phyloP scores from a whole-genome alignment of 495 filamentous ascomycete genomes.

The Annulohypoxylon stygium region DNA sequence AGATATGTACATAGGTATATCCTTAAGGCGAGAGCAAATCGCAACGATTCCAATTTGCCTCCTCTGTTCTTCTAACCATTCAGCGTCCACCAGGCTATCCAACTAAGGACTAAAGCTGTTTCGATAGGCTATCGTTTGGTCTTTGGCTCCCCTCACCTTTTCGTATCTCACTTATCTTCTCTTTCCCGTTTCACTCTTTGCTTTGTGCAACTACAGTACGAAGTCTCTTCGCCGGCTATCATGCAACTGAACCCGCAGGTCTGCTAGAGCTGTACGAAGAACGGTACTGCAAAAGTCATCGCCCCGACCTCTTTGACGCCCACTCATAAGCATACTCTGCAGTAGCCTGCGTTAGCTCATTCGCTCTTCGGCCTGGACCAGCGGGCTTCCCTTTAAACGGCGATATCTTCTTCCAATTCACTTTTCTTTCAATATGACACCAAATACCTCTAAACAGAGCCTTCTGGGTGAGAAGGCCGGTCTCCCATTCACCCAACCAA shows the following conservation, averaged over 20 bases:
- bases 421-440: conserved; percentile 35
- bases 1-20: not conserved
- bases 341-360: conserved; percentile 45
- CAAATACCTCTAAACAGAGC: conserved; percentile 15
- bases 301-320: conserved; percentile 32
- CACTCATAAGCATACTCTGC: conserved; percentile 39
- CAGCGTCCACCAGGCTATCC: conserved; percentile 24
- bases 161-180: conserved; percentile 24
- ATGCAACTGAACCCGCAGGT: conserved; percentile 25
- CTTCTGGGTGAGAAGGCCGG: conserved; percentile 30
- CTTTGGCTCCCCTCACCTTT: conserved; percentile 7
- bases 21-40: conserved; percentile 12
- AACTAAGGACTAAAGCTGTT: conserved; percentile 8
- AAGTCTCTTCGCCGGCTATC: conserved; percentile 7
- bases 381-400: conserved; percentile 27
- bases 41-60: conserved; percentile 19
- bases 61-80: conserved; percentile 17
- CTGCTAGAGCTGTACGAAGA: conserved; percentile 26
- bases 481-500: conserved; percentile 9
- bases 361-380: conserved; percentile 33
- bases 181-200: not conserved
- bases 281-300: conserved; percentile 21
- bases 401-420: conserved; percentile 15
- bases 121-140: conserved; percentile 23
- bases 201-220: conserved; percentile 30